phyloP scores from a whole-genome alignment of 2,329 filamentous ascomycete species.

The Aspergillus hortae region DNA sequence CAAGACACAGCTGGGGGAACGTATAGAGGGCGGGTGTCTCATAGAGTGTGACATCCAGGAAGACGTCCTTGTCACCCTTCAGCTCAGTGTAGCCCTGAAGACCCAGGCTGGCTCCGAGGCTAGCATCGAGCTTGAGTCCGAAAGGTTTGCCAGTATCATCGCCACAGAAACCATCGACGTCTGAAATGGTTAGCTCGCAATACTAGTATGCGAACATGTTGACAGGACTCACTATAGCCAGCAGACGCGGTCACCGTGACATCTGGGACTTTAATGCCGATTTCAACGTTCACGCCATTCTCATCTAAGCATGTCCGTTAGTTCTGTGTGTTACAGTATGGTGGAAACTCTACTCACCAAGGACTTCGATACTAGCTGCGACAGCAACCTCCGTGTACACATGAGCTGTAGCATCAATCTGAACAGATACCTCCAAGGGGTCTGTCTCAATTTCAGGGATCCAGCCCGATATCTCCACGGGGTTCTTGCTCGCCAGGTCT shows the following conservation, averaged over 20 bases:
- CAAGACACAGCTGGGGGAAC: conserved; percentile 5
- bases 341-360: not conserved
- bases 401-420: conserved; percentile 2
- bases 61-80: not conserved
- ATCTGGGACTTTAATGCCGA: conserved; percentile 5
- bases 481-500: conserved; percentile 2
- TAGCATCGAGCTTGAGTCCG: conserved; percentile 4
- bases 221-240: conserved; percentile 1
- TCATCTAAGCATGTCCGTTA: conserved; percentile 1
- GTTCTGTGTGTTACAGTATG: not conserved
- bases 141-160: not conserved
- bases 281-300: conserved; percentile 6
- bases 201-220: not conserved
- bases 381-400: conserved; percentile 8
- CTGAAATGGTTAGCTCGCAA: not conserved
- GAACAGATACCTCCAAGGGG: conserved; percentile 1
- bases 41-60: conserved; percentile 1
- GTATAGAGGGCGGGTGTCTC: not conserved
- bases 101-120: conserved; percentile 1
- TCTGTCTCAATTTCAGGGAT: conserved; percentile 6
- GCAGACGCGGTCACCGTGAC: conserved; percentile 4
- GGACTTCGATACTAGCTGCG: conserved; percentile 3
- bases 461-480: conserved; percentile 4
- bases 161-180: conserved; percentile 3
- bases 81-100: conserved; percentile 5